phyloP scores from a whole-genome alignment of 2,329 filamentous ascomycete genomes.

The Emergomyces pasteurianus region DNA sequence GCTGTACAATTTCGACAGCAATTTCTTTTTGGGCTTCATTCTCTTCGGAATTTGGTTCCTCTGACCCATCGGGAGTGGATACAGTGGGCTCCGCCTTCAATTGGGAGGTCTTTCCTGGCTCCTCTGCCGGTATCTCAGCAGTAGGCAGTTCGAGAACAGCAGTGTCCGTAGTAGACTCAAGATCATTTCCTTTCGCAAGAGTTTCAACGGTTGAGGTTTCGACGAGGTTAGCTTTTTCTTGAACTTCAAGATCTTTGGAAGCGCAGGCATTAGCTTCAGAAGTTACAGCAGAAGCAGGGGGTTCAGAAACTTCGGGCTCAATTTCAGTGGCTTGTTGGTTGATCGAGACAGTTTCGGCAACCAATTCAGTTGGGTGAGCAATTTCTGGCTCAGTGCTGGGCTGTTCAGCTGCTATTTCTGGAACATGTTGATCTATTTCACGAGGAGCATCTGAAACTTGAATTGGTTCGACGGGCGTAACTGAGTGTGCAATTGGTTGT shows the following conservation, averaged over 20 bases:
- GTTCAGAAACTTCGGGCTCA: not conserved
- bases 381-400: not conserved
- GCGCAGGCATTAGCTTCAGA: not conserved
- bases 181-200: not conserved
- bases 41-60: not conserved
- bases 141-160: not conserved
- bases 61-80: not conserved
- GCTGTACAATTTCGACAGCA: not conserved
- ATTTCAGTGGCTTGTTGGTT: not conserved
- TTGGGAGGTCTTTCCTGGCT: not conserved
- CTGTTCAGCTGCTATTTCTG: not conserved
- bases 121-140: not conserved
- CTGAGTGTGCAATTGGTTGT: not conserved
- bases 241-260: slow-evolving; percentile 4
- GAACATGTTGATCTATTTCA: not conserved
- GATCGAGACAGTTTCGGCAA: not conserved
- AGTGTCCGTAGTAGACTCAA: not conserved
- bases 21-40: not conserved
- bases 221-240: not conserved
- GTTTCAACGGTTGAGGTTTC: slow-evolving; percentile 5
- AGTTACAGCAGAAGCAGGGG: not conserved
- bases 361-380: not conserved
- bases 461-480: not conserved
- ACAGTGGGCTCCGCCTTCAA: not conserved
- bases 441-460: not conserved